These are phyloP conservation scores for Periconia sp. DNA, from an alignment of 2,329 filamentous ascomycete genomes.

Conservation along the genomic window DNA sequence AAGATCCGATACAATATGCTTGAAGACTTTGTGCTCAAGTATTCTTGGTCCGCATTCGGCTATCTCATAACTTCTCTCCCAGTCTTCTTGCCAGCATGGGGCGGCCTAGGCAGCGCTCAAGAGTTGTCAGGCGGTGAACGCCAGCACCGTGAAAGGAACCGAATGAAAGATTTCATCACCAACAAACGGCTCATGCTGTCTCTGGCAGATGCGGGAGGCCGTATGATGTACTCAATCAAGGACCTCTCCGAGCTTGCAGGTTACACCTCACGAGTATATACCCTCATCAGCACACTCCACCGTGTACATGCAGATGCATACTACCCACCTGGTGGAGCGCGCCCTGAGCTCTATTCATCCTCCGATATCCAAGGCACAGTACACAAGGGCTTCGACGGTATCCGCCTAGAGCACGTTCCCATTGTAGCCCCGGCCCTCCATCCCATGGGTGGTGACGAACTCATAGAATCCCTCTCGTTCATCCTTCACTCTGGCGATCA, in stretches of 20 bases:
- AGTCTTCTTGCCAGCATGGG: constrained; percentile 93
- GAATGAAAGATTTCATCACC: constrained; percentile 99
- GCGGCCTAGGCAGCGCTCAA: constrained; percentile 73
- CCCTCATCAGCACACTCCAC: constrained; percentile 90
- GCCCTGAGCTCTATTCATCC: constrained; percentile 81
- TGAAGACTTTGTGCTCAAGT: constrained; percentile 97
- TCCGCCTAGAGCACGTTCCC: constrained; percentile 89
- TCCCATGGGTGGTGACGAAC: constrained; percentile 87
- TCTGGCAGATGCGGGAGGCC: constrained; percentile 88
- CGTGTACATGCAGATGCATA: constrained; percentile 91
- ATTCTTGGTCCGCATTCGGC: constrained; percentile 97
- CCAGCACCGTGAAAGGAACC: constrained; percentile 70
- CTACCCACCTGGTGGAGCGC: constrained; percentile 64
- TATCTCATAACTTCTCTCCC: constrained; percentile 92
- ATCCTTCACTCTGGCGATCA: constrained; percentile 90
- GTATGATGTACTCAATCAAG: constrained; percentile 99
- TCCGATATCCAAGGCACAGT: constrained; percentile 91
- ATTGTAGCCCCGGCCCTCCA: constrained; percentile 86
- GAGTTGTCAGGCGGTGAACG: constrained; percentile 61
- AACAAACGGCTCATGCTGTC: constrained; percentile 99
- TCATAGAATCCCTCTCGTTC: constrained; percentile 85
- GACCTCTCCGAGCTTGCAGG: constrained; percentile 94
- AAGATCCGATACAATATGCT: constrained; percentile 99
- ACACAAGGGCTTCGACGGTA: constrained; percentile 92
- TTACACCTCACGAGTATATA: constrained; percentile 95